Base-by-base conservation (phyloP, 2,329 filamentous ascomycete species). In the Aspergillus nomiae region DNA sequence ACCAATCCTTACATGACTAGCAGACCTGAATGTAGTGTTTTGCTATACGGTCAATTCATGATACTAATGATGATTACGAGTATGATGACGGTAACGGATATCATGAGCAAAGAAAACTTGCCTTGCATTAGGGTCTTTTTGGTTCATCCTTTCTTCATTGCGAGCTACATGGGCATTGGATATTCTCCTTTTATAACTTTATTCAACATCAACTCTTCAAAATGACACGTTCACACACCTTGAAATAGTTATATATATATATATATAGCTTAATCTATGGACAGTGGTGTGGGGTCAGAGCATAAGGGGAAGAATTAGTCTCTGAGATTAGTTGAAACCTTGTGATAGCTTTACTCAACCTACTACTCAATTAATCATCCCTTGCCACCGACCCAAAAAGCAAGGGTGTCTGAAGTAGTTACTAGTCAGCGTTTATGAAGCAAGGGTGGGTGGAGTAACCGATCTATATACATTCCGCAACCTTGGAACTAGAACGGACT, bases 1-100 rank as follows among this genome's bases (percentile, higher is more conserved):
- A 45, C 65, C 66, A 30, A 46, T 66, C 62, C 41, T 61, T 34
- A 65, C 60, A n/a, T 69, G 45, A 64, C 30, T n/a, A 12, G 36
- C 51, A 55, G 32, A 12, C n/a, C 32, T 38, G 9, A 51, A 36
- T 48, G 50, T 12, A 34, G 28, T 60, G 41, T 38, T 43, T 56
- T 36, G 5, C 36, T 46, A 6, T 21, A 41, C 19, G n/a, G 48
- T 32, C 28, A 34, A 32, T 34, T 1, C 16, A 16, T 51, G 48
- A 55, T 36, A 26, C 36, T 55, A 36, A 55, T 36, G 51, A 55
- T n/a, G n/a, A 38, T 24, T 21, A 38, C 14, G 51, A 55, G 32
- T 36, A 55, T 38, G 30, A 55, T 14, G 11, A 38, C 51, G 16
- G 21, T 55, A 32, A 51, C 30, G 28, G 48, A 32, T 51, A 32